Base-by-base conservation (phyloP, 768 basidiomycete genomes). In the Nidularia pulvinata region DNA sequence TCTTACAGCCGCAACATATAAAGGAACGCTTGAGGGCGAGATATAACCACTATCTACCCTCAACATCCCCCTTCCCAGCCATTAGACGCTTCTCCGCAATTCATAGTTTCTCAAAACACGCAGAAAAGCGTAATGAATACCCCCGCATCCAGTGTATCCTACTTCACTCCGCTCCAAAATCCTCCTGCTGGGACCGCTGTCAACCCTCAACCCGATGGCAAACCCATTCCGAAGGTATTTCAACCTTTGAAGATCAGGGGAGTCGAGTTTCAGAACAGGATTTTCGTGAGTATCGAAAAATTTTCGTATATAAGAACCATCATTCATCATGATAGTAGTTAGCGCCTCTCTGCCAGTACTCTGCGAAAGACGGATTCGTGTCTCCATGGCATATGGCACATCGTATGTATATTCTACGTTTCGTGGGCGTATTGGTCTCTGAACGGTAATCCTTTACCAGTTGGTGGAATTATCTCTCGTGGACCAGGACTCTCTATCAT, bases 401-500 rank as follows among this genome's bases (percentile, higher is more conserved):
- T 59, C 65, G 59, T 55, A 19, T n/a, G 59, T 56, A 16, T 13
- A 7, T 13, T 37, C 19, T 52, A 16, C 32, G 13, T 32, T 25
- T 33, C 33, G 14, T 30, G 81, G 19, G 19, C 19, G 19, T 19
- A 19, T 19, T 19, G 19, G 19, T 19, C 19, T 19, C 19, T 19
- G 19, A 19, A 19, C 19, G 9, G 19, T 19, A 19, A 19, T 19
- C 19, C 19, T 19, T 19, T 19, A 19, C 19, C 19, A 19, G 81
- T 81, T 19, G 76, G 78, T 3, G 76, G 78, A 7, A 81, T 83
- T 19, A 57, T 81, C 43, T 74, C 72, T 3, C 77, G 82, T 25
- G 71, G 71, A 5, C 78, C 86, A 0, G 86, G 83, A 1, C 67
- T 81, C 4, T 77, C 85, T 55, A 70, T 83, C 34, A 69, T 86